Conservation (phyloP, 1,284 basidiomycete genomes). For the Peniophora sp. region DNA sequence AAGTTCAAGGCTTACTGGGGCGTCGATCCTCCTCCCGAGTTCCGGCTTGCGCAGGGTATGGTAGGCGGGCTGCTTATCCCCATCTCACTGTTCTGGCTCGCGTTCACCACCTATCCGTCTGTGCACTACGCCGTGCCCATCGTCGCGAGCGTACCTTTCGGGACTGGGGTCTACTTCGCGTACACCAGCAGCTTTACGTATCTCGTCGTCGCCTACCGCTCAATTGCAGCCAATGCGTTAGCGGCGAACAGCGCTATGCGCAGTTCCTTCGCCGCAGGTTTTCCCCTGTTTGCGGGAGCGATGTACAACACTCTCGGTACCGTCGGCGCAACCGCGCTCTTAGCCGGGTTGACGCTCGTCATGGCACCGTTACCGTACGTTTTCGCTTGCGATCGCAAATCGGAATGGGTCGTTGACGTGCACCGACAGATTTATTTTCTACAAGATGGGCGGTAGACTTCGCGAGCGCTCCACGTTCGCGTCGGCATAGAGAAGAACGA, state of each 20-base stretch:
- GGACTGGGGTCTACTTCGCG: constrained; percentile 48
- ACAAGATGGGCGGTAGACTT: constrained; percentile 30
- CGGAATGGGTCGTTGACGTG: background rate
- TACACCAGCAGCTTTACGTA: constrained; percentile 70
- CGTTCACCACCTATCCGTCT: constrained; percentile 58
- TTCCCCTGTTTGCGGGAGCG: constrained; percentile 59
- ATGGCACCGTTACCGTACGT: constrained; percentile 69
- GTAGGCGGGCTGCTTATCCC: constrained; percentile 64
- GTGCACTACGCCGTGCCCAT: constrained; percentile 73
- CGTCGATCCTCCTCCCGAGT: constrained; percentile 61
- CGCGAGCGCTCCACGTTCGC: constrained; percentile 29
- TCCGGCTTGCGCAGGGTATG: constrained; percentile 59
- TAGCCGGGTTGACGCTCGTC: constrained; percentile 62
- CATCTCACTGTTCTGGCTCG: constrained; percentile 62
- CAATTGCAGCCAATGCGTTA: constrained; percentile 73
- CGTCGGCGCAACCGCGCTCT: constrained; percentile 68
- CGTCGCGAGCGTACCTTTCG: constrained; percentile 56
- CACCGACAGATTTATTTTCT: constrained; percentile 28
- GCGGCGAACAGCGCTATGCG: constrained; percentile 66
- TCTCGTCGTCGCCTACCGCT: constrained; percentile 64
- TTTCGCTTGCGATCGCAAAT: background rate
- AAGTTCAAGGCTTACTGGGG: constrained; percentile 21
- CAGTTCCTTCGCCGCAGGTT: constrained; percentile 60
- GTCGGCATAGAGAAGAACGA: background rate
- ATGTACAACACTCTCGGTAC: constrained; percentile 59